Evolutionary conservation across 192 early-diverging fungal species (phyloP), one percentile per base, ranked within the genome.

Genomic region (Podila epigama): DNA sequence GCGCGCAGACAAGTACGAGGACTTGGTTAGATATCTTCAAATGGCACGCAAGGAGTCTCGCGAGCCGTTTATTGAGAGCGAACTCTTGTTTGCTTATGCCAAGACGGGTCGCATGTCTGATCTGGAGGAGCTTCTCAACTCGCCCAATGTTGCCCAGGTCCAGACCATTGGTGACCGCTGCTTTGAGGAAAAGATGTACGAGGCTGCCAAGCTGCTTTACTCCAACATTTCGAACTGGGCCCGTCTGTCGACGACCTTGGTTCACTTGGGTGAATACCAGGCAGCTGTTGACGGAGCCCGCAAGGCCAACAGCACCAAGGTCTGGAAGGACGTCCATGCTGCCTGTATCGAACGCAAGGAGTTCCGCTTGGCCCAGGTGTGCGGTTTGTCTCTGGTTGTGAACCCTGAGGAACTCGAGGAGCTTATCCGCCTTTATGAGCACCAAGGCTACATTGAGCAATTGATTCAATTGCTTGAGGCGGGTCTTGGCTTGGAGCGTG

Each of bases 321-420:
- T 99, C 51, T 99, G 98, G 98, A 98, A 97, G 89, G 96, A 99
- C 79, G 97, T 99, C 67, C 94, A 98, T 70, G 89, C 92, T 16
- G 96, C 96, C 10, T 98, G 97, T 83, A 93, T 99, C 52, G 91
- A 93, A 31, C 92, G 96, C 71, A 86, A 89, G 25, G 97, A 99
- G 86, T 98, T 98, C 89, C 88, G 95, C 7, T 80, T 99, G 39
- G 98, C 98, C 16, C 96, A 99, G 84, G 98, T 98, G 58, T 99
- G 98, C 79, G 98, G 95, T 63, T 88, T 99, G 51, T 92, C 97
- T 61, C 80, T 99, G 68, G 90, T 99, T 67, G 90, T 99, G 20
- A 96, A 99, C 58, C 96, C 98, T 34, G 98, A 99, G 70, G 98
- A 99, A 82, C 87, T 99, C 22, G 94, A 93, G 83, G 87, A 91